Conservation (phyloP, 2,329 filamentous ascomycete species). For the Calonectria multiphialidica region DNA sequence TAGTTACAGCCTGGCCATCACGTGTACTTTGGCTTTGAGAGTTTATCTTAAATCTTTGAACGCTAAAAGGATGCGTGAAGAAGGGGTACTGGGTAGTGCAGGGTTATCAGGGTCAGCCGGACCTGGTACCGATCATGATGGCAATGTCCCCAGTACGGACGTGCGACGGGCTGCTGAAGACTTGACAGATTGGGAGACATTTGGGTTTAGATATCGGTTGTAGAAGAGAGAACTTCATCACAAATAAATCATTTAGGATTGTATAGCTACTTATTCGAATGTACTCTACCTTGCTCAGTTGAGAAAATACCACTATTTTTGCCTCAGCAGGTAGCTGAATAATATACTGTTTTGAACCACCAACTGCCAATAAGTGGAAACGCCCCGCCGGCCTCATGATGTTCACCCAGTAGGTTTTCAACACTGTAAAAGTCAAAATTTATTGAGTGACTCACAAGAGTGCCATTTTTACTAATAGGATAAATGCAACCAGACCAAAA, state of each 20-base stretch:
- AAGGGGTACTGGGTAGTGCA: slow-evolving; percentile 60
- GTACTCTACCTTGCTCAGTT: too few relatives aligned
- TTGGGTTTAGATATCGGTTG: slow-evolving; percentile 70
- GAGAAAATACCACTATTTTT: not conserved
- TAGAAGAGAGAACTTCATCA: slow-evolving; percentile 34
- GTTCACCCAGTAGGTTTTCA: not conserved
- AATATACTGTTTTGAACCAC: not conserved
- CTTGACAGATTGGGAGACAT: slow-evolving; percentile 69
- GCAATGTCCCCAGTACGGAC: slow-evolving; percentile 33
- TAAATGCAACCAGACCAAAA: not conserved
- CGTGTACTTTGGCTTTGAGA: slow-evolving; percentile 58
- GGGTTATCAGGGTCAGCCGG: slow-evolving; percentile 50
- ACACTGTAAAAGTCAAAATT: not conserved
- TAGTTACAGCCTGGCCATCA: slow-evolving; percentile 65
- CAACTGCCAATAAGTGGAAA: not conserved
- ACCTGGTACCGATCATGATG: slow-evolving; percentile 42
- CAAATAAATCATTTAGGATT: too few relatives aligned
- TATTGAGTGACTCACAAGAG: not conserved
- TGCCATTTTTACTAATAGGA: not conserved
- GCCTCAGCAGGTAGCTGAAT: not conserved
- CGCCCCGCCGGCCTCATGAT: not conserved
- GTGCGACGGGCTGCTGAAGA: slow-evolving; percentile 54
- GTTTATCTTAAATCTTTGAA: slow-evolving; percentile 62
- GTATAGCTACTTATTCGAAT: too few relatives aligned
- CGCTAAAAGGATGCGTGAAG: slow-evolving; percentile 51